Base-by-base conservation (phyloP, 1,139 yeast genomes). In the Starmera stellimalicola region DNA sequence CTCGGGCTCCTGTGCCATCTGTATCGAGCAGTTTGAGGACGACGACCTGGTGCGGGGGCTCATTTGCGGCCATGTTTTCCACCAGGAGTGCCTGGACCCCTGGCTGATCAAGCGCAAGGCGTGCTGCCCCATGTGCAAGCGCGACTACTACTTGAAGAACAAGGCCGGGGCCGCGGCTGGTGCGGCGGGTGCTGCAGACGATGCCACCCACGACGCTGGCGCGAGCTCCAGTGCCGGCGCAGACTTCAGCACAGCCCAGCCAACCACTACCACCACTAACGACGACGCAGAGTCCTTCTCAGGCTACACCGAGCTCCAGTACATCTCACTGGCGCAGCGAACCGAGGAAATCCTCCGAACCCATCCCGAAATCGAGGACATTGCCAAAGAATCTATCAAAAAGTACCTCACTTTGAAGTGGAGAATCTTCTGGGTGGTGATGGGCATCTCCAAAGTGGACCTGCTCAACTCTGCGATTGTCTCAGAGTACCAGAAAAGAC, bases 21-120 rank as follows among this genome's bases (percentile, higher is more conserved):
- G 94, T 56, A 65, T 82, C 34, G 94, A 82, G 34, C 51, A 60
- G 9, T 68, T 79, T 46, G 80, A 73, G 41, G 70, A 70, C 35
- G 75, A 68, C 9, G 88, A 80, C 33, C 51, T 57, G 2, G 87
- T 83, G 0, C 68, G 94, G 35, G 84, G 85, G 0, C 63, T 83
- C 32, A 61, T 81, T 9, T 84, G 95, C 58, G 91, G 91, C 3
- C 95, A 84, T 55, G 85, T 80, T 3, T 84, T 77, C 66, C 95
- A 84, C 51, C 66, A 78, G 9, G 77, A 68, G 18, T 84, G 95
- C 56, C 64, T 84, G 33, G 93, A 81, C 46, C 91, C 91, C 2
- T 83, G 94, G 94, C 60, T 84, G 32, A 77, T 76, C 4, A 70
- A 71, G 39, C 63, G 91, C 43, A 67, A 82, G 36, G 91, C 91